Conservation (phyloP, 2,329 filamentous ascomycete genomes). For the Emydomyces testavorans region DNA sequence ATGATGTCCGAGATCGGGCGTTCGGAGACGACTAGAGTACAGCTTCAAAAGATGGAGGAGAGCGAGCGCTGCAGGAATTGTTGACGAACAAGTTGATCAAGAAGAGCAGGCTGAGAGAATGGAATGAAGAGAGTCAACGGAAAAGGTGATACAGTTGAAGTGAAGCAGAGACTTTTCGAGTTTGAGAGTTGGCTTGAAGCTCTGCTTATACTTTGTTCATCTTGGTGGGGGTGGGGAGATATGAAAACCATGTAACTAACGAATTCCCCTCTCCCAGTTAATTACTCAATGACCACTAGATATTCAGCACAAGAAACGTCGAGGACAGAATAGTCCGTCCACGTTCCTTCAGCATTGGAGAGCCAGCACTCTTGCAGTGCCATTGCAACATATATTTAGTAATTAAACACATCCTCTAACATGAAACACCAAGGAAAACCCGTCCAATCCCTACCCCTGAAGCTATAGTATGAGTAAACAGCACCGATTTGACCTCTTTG, state of each 20-base stretch:
- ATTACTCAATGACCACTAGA: too few relatives aligned
- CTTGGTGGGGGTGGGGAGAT: neutral
- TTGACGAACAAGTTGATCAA: neutral
- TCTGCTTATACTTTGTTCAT: neutral
- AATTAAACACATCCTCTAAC: neutral
- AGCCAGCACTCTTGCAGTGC: too few relatives aligned
- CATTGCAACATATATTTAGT: too few relatives aligned
- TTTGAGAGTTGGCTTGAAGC: neutral
- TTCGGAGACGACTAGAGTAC: neutral
- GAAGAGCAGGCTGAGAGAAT: too few relatives aligned
- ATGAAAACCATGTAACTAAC: too few relatives aligned
- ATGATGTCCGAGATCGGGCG: constrained; percentile 43
- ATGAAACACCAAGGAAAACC: neutral
- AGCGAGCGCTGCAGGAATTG: neutral
- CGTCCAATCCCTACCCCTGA: neutral
- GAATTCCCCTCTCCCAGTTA: too few relatives aligned
- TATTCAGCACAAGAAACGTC: too few relatives aligned
- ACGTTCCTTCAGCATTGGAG: too few relatives aligned
- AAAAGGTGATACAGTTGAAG: neutral
- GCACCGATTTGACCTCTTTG: too few relatives aligned
- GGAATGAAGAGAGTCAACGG: neutral
- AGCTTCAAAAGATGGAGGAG: neutral
- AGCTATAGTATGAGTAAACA: too few relatives aligned
- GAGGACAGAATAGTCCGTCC: too few relatives aligned
- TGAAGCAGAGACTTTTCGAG: neutral